Conservation (phyloP, 192 early-diverging fungal species). For the Obelidium mucronatum region DNA sequence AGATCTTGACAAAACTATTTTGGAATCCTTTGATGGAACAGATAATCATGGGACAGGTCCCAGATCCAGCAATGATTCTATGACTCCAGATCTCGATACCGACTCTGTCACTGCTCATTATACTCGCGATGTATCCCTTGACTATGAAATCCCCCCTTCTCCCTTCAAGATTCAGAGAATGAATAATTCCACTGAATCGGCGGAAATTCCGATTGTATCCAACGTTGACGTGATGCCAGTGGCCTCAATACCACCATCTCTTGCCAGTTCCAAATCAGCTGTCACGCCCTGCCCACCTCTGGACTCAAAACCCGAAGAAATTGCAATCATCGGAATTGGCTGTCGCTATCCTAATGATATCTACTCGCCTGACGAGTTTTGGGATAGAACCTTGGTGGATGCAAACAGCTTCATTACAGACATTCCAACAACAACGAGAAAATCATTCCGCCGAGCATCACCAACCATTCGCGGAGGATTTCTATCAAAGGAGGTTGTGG, state of each 20-base stretch:
- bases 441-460: background rate
- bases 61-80: background rate
- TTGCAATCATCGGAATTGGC: slow-evolving; percentile 17
- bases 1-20: background rate
- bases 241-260: background rate
- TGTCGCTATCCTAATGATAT: slow-evolving; percentile 10
- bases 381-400: background rate
- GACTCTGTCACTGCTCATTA: background rate
- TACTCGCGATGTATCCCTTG: background rate
- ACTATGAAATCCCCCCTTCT: too few species aligned
- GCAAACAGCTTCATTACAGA: background rate
- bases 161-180: background rate
- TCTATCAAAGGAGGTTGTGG: background rate
- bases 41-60: background rate
- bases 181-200: background rate
- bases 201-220: background rate
- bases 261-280: background rate
- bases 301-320: background rate
- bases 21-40: background rate
- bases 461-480: background rate
- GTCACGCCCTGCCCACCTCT: background rate
- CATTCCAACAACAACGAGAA: background rate
- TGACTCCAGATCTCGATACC: background rate
- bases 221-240: background rate
- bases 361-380: slow-evolving; percentile 1